Evolutionary conservation across 192 early-diverging fungal genomes (phyloP).

Genomic region (Backusella liffmaniae): DNA sequence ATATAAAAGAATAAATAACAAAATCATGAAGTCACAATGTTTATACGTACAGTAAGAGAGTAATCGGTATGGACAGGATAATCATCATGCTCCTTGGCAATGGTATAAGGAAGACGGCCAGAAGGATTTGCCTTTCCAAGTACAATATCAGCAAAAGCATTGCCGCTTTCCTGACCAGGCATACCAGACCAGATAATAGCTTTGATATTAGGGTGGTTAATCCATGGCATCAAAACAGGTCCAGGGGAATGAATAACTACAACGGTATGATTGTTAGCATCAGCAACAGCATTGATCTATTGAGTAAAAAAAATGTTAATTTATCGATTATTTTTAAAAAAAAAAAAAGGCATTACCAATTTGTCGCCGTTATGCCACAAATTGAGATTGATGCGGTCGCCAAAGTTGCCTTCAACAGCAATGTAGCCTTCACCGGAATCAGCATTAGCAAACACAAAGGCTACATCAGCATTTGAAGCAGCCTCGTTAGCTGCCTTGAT

Average conservation of each 20-base stretch:
- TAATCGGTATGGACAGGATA: conserved; percentile 29
- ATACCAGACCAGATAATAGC: conserved; percentile 55
- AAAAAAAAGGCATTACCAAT: conserved; percentile 31
- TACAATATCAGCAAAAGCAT: conserved; percentile 63
- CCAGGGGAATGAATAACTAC: conserved; percentile 59
- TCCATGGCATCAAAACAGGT: conserved; percentile 59
- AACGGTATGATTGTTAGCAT: conserved; percentile 49
- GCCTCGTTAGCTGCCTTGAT: conserved; percentile 2
- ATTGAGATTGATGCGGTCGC: conserved; percentile 56
- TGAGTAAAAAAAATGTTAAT: background rate
- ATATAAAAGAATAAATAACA: background rate
- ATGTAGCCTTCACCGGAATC: conserved; percentile 30
- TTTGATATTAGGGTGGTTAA: conserved; percentile 57
- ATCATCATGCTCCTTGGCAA: conserved; percentile 39
- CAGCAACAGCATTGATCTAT: conserved; percentile 48
- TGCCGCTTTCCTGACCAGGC: conserved; percentile 68
- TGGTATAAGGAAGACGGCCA: conserved; percentile 62
- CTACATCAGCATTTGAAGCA: conserved; percentile 40
- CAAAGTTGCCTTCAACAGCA: conserved; percentile 47
- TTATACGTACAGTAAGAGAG: background rate
- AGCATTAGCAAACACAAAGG: conserved; percentile 42
- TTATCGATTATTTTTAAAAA: no score
- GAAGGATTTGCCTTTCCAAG: conserved; percentile 65
- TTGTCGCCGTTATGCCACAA: conserved; percentile 59
- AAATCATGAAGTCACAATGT: background rate